A percentile compares a stretch with the other conserved stretches of the same genome.
Conservation (phyloP, 1,139 yeast species). For the Saccharomycopsis hybrid region DNA sequence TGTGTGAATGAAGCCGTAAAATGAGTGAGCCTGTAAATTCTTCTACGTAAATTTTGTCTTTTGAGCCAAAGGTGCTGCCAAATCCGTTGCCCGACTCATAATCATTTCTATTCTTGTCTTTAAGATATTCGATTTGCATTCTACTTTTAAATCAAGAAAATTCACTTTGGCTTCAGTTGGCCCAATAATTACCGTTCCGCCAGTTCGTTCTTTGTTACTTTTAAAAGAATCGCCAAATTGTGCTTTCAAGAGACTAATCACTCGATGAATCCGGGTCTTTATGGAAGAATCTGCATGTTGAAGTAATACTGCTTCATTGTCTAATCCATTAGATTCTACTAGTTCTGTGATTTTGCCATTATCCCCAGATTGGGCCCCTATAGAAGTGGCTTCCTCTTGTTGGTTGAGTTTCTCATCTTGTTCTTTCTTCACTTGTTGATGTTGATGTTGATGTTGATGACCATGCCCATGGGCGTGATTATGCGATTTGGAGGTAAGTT, state of each 20-base stretch:
- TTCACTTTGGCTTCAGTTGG: slow-evolving; percentile 65
- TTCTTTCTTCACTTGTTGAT: slow-evolving; percentile 20
- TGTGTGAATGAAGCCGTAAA: too few species aligned
- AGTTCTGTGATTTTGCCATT: slow-evolving; percentile 5
- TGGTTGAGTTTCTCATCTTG: slow-evolving; percentile 2
- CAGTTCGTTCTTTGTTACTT: slow-evolving; percentile 33
- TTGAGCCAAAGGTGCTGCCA: slow-evolving; percentile 72
- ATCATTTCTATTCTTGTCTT: slow-evolving; percentile 80
- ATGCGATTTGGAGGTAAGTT: slow-evolving; percentile 53
- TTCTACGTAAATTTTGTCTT: slow-evolving; percentile 26
- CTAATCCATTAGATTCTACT: slow-evolving; percentile 10
- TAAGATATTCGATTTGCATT: slow-evolving; percentile 71
- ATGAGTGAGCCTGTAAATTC: too few species aligned
- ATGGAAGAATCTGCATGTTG: slow-evolving; percentile 33
- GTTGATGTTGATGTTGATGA: slow-evolving; percentile 30
- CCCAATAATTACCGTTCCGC: slow-evolving; percentile 62
- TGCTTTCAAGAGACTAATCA: slow-evolving; percentile 59
- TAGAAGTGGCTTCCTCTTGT: slow-evolving; percentile 12
- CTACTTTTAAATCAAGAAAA: slow-evolving; percentile 57
- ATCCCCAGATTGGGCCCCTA: slow-evolving; percentile 7
- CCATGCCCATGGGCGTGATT: slow-evolving; percentile 36
- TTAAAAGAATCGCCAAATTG: slow-evolving; percentile 82
- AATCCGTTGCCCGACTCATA: slow-evolving; percentile 64
- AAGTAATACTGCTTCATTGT: neutral
- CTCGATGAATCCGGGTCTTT: slow-evolving; percentile 52